A percentile compares a stretch with the other conserved stretches of the same genome.
phyloP scores from a whole-genome alignment of 2,329 filamentous ascomycete species.

The Talaromyces sp. region DNA sequence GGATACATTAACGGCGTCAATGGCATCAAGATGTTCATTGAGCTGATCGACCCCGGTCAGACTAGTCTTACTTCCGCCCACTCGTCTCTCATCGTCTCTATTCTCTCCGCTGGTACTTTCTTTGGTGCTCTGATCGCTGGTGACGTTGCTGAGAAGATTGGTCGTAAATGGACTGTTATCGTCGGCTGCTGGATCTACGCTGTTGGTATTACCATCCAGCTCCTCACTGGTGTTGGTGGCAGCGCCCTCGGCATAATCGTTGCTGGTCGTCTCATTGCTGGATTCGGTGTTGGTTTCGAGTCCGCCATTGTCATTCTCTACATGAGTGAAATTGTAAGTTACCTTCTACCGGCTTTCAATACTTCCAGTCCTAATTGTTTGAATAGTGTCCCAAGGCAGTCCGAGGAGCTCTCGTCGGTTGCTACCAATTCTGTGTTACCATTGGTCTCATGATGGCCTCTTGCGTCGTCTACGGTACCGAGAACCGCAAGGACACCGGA shows the following conservation, averaged over 20 bases:
- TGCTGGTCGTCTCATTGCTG: conserved; percentile 71
- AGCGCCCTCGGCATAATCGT: conserved; percentile 62
- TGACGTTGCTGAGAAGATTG: conserved; percentile 72
- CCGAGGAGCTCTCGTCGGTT: conserved; percentile 74
- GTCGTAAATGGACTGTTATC: conserved; percentile 64
- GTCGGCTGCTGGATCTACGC: conserved; percentile 70
- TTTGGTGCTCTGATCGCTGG: conserved; percentile 75
- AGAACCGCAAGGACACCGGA: conserved; percentile 60
- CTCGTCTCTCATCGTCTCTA: conserved; percentile 68
- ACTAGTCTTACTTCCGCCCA: conserved; percentile 49
- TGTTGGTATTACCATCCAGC: conserved; percentile 67
- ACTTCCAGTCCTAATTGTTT: not conserved
- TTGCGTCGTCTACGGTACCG: conserved; percentile 69
- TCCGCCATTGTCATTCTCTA: conserved; percentile 79
- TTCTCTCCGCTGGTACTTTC: conserved; percentile 76
- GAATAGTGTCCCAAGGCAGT: conserved; percentile 61
- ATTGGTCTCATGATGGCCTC: conserved; percentile 74
- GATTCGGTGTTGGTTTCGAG: conserved; percentile 76
- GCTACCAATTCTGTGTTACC: conserved; percentile 82
- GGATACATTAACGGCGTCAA: conserved; percentile 56
- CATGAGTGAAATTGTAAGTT: conserved; percentile 71
- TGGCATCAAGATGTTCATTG: conserved; percentile 52
- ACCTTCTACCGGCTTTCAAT: not conserved
- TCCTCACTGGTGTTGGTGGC: conserved; percentile 54
- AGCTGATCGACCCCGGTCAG: conserved; percentile 35